Conservation (phyloP, 306 rosid genomes). For the Lotus japonicus region DNA sequence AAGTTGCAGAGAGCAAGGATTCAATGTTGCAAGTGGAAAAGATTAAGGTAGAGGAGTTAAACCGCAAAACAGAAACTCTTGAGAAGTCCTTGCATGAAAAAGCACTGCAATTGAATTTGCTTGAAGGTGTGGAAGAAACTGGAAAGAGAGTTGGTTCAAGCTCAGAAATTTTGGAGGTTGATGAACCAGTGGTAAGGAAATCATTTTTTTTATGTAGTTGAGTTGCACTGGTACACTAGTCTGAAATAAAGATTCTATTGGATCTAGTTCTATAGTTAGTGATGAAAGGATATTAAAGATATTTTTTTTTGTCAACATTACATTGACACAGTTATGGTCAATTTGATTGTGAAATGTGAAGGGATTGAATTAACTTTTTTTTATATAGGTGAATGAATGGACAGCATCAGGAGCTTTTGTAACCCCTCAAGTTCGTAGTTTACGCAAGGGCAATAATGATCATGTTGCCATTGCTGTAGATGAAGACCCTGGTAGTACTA, state of each 20-base stretch:
- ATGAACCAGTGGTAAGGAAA: slow-evolving; percentile 79
- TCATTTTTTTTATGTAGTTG: neutral
- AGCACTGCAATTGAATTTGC: slow-evolving; percentile 68
- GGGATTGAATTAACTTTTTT: neutral
- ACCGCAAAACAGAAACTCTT: slow-evolving; percentile 52
- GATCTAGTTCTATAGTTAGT: slow-evolving; percentile 1
- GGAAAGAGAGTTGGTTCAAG: slow-evolving; percentile 38
- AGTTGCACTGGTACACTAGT: neutral
- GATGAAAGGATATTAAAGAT: neutral
- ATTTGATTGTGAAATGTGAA: slow-evolving; percentile 7
- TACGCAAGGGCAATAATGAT: slow-evolving; percentile 84
- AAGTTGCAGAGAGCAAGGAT: slow-evolving; percentile 57
- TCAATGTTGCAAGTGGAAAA: slow-evolving; percentile 66
- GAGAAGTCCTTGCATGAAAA: slow-evolving; percentile 63
- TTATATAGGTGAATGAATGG: slow-evolving; percentile 61
- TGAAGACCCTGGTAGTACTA: slow-evolving; percentile 59
- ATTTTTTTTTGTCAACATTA: neutral
- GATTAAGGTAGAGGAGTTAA: slow-evolving; percentile 60
- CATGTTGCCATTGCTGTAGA: slow-evolving; percentile 93
- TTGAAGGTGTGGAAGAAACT: slow-evolving; percentile 64
- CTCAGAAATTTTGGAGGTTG: slow-evolving; percentile 79
- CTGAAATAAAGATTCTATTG: neutral
- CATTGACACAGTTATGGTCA: neutral
- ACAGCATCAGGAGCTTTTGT: slow-evolving; percentile 48
- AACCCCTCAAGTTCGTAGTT: slow-evolving; percentile 92